Base-by-base conservation (phyloP, 768 basidiomycete genomes). In the Termitomyces sp. region DNA sequence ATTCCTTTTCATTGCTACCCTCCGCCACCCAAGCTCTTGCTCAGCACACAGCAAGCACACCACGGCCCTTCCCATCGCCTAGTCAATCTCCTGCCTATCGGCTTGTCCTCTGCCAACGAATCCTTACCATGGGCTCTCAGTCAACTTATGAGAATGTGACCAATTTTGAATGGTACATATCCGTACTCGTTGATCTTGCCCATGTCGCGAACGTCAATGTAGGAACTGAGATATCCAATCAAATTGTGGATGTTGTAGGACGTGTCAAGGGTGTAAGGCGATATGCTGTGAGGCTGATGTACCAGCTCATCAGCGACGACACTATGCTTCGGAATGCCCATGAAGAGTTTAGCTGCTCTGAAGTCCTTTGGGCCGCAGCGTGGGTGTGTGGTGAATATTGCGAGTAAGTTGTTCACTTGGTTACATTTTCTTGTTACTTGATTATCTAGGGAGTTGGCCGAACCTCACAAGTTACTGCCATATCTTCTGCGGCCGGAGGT, bases 111-210 rank as follows among this genome's bases (percentile, higher is more conserved):
- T 80, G 90, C 9, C 84, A 88, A 60, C 80, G 84, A 17, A 89
- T 98, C 58, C 77, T 98, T n/a, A 72, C 77, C n/a, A 90, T 98
- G 62, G 88, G 91, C 55, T 88, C 91, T 2, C 80, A 83, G 53
- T 84, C 84, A 37, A 88, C 87, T 21, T 98, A 96, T 66, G 85
- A 87, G 51, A 88, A 93, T 63, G 79, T 99, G 26, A 77, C 80
- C 44, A 95, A 98, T 71, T 98, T 98, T 65, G 92, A 98, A 66
- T 99, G 97, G 96, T 97, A 93, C 68, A 78, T 98, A 21, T 97
- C 96, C 5, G 93, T 95, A 8, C 83, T 98, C 28, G 82, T 98
- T 45, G 94, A 98, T 65, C 77, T 98, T 9, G 85, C 92, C 0
- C 92, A 97, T 65, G 79, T 98, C 40, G 88, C 93, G 49, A 81